These are phyloP conservation scores for Helichrysum umbraculigerum DNA, from an alignment of 129 eudicot species.

Conservation along the genomic window DNA sequence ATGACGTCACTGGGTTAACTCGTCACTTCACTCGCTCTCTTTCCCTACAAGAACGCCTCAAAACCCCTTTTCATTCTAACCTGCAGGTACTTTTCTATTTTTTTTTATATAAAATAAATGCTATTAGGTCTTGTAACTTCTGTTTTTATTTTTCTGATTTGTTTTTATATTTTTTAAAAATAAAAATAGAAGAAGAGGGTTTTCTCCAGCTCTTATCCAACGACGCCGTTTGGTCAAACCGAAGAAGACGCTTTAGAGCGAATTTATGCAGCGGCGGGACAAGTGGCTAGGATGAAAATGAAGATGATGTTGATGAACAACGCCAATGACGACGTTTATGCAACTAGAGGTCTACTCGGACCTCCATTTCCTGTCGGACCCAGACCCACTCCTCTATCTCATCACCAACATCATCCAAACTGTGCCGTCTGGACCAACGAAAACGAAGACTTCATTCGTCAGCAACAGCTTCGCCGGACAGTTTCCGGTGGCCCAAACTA, in stretches of 20 bases:
- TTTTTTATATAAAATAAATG: too few species aligned
- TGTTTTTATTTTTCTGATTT: too few species aligned
- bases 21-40: slow-evolving; percentile 53
- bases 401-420: slow-evolving; percentile 17
- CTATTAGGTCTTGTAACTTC: neutral
- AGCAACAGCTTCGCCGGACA: slow-evolving; percentile 27
- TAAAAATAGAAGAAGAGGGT: slow-evolving; percentile 35
- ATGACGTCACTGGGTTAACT: slow-evolving; percentile 49
- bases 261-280: slow-evolving; percentile 56
- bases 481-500: slow-evolving; percentile 7
- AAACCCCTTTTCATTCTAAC: neutral
- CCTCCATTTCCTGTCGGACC: slow-evolving; percentile 22
- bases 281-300: slow-evolving; percentile 41
- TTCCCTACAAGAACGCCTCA: slow-evolving; percentile 30
- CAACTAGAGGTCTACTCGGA: slow-evolving; percentile 12
- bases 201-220: slow-evolving; percentile 46
- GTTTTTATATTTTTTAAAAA: neutral
- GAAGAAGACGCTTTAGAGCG: slow-evolving; percentile 47
- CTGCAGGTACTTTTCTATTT: slow-evolving; percentile 33
- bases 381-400: slow-evolving; percentile 7
- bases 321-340: slow-evolving; percentile 18
- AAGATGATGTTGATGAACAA: slow-evolving; percentile 31
- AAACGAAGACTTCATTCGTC: slow-evolving; percentile 12
- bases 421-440: slow-evolving; percentile 9
- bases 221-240: neutral